These are phyloP conservation scores for Phytophthora pisi DNA, from an alignment of 352 stramenopile species.

Conservation along the genomic window DNA sequence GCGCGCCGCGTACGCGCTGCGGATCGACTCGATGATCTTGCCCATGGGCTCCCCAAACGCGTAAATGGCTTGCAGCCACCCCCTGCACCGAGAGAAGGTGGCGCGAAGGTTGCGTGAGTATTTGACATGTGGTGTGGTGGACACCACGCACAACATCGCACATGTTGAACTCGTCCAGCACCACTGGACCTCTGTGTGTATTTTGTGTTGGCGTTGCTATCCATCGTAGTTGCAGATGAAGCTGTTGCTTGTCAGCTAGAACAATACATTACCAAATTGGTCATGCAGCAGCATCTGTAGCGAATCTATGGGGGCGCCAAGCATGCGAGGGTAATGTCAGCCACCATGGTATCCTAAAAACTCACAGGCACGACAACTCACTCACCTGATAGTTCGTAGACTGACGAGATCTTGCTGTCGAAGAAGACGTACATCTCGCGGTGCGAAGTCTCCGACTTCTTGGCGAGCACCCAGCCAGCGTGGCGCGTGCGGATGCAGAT, in stretches of 20 bases:
- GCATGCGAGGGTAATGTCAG: background rate
- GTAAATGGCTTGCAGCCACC: constrained; percentile 9
- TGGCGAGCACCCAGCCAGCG: constrained; percentile 62
- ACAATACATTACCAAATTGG: constrained; percentile 64
- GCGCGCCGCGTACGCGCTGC: constrained; percentile 50
- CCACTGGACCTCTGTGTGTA: too few species aligned
- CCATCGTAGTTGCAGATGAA: too few species aligned
- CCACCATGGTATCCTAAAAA: background rate
- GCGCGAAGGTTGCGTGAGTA: background rate
- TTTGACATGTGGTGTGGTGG: background rate
- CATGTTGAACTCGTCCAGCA: background rate
- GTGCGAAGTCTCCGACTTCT: constrained; percentile 48
- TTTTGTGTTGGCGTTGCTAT: too few species aligned
- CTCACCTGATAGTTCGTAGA: constrained; percentile 60
- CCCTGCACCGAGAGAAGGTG: background rate
- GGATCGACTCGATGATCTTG: constrained; percentile 85
- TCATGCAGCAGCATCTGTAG: constrained; percentile 49
- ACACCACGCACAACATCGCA: constrained; percentile 2
- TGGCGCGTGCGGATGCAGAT: constrained; percentile 61
- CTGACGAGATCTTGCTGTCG: constrained; percentile 63
- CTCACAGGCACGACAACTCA: constrained; percentile 1
- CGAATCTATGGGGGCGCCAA: constrained; percentile 44
- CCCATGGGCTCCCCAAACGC: constrained; percentile 44
- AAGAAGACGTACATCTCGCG: constrained; percentile 69
- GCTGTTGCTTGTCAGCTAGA: constrained; percentile 21